Base-by-base conservation (phyloP, 1,139 yeast species). In the Debaryomyces coudertii region DNA sequence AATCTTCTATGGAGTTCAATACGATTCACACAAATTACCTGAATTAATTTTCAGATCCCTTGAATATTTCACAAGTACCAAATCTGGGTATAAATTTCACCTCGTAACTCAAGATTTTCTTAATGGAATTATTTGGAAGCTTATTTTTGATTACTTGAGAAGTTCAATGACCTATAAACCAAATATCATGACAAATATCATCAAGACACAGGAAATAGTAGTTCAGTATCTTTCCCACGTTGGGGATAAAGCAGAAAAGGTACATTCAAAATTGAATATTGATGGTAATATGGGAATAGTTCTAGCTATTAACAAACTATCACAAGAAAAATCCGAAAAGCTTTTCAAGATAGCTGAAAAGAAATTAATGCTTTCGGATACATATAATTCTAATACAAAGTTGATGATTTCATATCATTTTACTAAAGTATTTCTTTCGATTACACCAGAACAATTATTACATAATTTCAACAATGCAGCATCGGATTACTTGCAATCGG, bases 281-380 rank as follows among this genome's bases (percentile, higher is more conserved):
- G 53, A 59, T 35, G 75, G 74, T 1, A 64, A 67, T 44, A 63
- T 74, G 69, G 80, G 78, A 0, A 62, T 75, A 1, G 68, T 67
- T 0, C 49, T 73, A 20, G 67, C 73, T 0, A 58, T 73, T 6
- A 53, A 60, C 4, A 42, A 53, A 20, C 55, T 63, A 5, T 66
- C 73, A 1, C 45, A 40, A 5, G 55, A 45, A 5, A 69, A 66
- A 40, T 71, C 74, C 1, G 41, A 47, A 16, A 56, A 53, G 23
- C 55, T 74, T n/a, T 58, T 69, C 40, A 44, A 55, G 2, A 55
- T 60, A n/a, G 68, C 73, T 1, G 68, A 63, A 41, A 49, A 53
- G 12, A 64, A 62, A 38, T 15, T 35, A 14, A 65, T 59, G 48
- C 37, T 52, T 18, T 34, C 39, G 7, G 60, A 58, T 5, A 44